Percentiles rank a stretch among this genome's conserved stretches.
These are phyloP conservation scores for Penicillium bovifimosum DNA, from an alignment of 495 filamentous ascomycete genomes.

Conservation along the genomic window DNA sequence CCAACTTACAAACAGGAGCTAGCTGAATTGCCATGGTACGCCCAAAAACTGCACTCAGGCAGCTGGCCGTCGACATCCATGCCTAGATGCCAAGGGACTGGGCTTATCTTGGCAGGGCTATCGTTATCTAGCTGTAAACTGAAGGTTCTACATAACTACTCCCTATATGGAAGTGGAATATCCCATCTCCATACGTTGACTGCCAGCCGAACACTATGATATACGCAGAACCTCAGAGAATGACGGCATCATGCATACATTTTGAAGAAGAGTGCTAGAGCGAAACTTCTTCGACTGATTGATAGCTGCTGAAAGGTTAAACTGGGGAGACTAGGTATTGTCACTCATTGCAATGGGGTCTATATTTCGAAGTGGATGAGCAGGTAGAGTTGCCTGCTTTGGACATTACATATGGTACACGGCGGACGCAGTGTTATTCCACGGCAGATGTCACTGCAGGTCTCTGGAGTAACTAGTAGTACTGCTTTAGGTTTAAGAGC, in stretches of 20 bases:
- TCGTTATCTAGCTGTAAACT: too few species aligned
- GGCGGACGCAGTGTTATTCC: neutral
- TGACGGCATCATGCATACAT: neutral
- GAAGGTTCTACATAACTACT: too few species aligned
- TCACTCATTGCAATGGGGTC: neutral
- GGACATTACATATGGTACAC: neutral
- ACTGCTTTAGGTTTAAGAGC: too few species aligned
- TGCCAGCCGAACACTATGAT: neutral
- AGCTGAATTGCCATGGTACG: too few species aligned
- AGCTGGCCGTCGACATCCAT: too few species aligned
- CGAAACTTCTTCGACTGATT: neutral
- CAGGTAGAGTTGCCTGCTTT: neutral
- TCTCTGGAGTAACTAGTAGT: neutral
- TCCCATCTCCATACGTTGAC: neutral
- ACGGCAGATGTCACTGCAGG: conserved; percentile 1
- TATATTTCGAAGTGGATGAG: neutral
- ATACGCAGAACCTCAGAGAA: too few species aligned
- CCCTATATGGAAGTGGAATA: neutral
- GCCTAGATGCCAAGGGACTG: too few species aligned
- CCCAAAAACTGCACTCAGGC: too few species aligned
- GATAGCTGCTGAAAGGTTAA: neutral
- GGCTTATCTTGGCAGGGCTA: too few species aligned
- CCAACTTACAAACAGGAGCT: too few species aligned
- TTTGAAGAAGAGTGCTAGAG: neutral
- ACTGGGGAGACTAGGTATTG: neutral